Conservation (phyloP, 306 rosid genomes). For the Castanospermum australe region DNA sequence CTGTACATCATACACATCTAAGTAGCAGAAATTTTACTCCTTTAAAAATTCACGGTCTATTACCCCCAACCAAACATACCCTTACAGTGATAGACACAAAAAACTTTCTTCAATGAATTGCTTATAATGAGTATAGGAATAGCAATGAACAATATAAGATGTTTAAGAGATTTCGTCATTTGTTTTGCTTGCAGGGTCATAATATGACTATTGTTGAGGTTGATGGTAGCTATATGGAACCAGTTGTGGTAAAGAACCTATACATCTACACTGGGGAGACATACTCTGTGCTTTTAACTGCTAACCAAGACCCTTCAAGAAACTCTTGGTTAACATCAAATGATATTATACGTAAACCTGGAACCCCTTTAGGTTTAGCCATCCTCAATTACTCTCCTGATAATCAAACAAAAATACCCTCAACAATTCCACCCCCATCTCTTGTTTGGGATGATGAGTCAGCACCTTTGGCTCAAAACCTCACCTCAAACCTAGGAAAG, state of each 20-base stretch:
- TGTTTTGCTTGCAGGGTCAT: conserved; percentile 31
- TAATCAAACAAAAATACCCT: conserved; percentile 4
- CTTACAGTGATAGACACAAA: too few species aligned
- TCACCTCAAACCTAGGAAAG: conserved; percentile 24
- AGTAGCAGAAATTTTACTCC: too few species aligned
- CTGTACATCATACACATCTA: too few species aligned
- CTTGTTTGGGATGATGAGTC: conserved; percentile 19
- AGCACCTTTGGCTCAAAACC: conserved; percentile 5
- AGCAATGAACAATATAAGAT: too few species aligned
- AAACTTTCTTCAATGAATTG: too few species aligned
- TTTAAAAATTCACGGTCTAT: too few species aligned
- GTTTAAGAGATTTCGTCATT: neutral
- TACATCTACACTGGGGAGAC: conserved; percentile 39
- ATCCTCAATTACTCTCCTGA: conserved; percentile 30
- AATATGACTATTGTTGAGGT: conserved; percentile 32
- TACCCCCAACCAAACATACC: too few species aligned
- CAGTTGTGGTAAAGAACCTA: conserved; percentile 27
- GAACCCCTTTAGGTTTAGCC: conserved; percentile 26
- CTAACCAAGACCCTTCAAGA: conserved; percentile 25
- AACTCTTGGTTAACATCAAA: conserved; percentile 29
- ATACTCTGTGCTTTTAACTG: conserved; percentile 27
- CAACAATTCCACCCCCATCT: conserved; percentile 23
- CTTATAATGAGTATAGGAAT: too few species aligned
- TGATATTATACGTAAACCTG: conserved; percentile 17
- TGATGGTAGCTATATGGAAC: conserved; percentile 40